These are phyloP conservation scores for Rhynchosporium secalis DNA, from an alignment of 2,329 filamentous ascomycete genomes.

Conservation along the genomic window DNA sequence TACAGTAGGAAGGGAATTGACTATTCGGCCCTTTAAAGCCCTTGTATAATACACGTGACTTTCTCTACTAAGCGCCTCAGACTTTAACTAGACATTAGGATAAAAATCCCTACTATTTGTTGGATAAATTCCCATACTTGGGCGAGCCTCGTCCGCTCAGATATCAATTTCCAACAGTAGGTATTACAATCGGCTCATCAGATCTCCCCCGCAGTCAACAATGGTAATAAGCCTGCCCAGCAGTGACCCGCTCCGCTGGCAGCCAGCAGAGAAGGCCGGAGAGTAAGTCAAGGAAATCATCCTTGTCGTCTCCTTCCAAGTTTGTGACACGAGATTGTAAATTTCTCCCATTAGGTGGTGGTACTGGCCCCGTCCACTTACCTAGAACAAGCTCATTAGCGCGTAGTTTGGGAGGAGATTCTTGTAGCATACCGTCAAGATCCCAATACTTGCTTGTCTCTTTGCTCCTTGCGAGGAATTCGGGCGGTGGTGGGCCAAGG, in stretches of 20 bases:
- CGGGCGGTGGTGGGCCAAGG: slow-evolving; percentile 25
- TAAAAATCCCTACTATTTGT: too few species aligned
- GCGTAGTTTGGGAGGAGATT: neutral
- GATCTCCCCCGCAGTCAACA: slow-evolving; percentile 18
- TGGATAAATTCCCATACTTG: too few species aligned
- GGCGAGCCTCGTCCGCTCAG: neutral
- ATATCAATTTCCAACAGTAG: neutral
- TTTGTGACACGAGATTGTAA: slow-evolving; percentile 24
- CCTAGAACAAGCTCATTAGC: slow-evolving; percentile 23
- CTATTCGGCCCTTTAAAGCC: too few species aligned
- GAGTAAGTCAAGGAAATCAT: slow-evolving; percentile 23
- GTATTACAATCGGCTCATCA: slow-evolving; percentile 2
- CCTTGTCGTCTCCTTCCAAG: slow-evolving; percentile 21
- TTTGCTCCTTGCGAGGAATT: slow-evolving; percentile 27
- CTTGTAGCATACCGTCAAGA: slow-evolving; percentile 20
- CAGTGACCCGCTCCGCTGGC: slow-evolving; percentile 23
- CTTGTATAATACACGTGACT: too few species aligned
- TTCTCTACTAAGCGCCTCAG: too few species aligned
- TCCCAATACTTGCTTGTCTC: slow-evolving; percentile 26
- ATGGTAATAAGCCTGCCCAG: slow-evolving; percentile 23
- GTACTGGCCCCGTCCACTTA: slow-evolving; percentile 24
- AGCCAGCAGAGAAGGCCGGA: slow-evolving; percentile 24
- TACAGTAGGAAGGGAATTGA: too few species aligned
- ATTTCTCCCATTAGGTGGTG: slow-evolving; percentile 23
- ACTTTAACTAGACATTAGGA: too few species aligned